Evolutionary conservation across 345 rosid species (phyloP), one percentile per base, ranked within the genome.

Genomic region (Salix viminalis): DNA sequence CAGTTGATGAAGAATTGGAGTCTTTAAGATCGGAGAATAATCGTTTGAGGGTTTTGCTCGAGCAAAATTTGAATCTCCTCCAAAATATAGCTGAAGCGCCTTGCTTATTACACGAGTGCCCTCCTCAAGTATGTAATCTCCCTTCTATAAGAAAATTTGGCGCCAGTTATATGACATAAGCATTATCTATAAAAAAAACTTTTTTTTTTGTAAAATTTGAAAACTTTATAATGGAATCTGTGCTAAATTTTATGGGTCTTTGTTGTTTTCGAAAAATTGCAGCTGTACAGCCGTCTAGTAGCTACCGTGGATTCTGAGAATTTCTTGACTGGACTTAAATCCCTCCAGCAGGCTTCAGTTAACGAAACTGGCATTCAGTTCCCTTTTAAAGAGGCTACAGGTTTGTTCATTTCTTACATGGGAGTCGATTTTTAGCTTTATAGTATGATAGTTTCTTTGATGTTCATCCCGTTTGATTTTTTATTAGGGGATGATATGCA

Each of bases 311-410:
- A 91, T 83, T 95, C 98, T 8, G 87, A 78, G 42, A 83, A 91
- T 32, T 95, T 91, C 89, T 79, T 93, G 86, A 71, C 81, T 80
- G 80, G 89, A 61, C 81, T 95, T 72, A 84, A 90, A 54, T 76
- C 87, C 46, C 73, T 90, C 18, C 87, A 84, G 74, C 84, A 79
- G 48, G 86, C 84, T 50, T 83, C 92, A 32, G 65, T 71, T 42
- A 37, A 91, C 61, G 94, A 87, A 65, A 71, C 81, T n/a, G 72
- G 80, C 69, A 79, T 83, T 71, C 90, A 83, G 64, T 95, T 91
- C 73, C 99, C 98, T 36, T 95, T 95, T 81, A 88, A 89, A 77
- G 94, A 91, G 83, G 90, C 98, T 6, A 86, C 97, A 82, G 98
- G 99, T 95, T 60, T 72, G 36, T 19, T 15, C 30, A 24, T 39